Percentiles rank a stretch among this genome's conserved stretches.
These are phyloP conservation scores for Backusella sp. DNA, from an alignment of 192 early-diverging fungal species.

Conservation along the genomic window DNA sequence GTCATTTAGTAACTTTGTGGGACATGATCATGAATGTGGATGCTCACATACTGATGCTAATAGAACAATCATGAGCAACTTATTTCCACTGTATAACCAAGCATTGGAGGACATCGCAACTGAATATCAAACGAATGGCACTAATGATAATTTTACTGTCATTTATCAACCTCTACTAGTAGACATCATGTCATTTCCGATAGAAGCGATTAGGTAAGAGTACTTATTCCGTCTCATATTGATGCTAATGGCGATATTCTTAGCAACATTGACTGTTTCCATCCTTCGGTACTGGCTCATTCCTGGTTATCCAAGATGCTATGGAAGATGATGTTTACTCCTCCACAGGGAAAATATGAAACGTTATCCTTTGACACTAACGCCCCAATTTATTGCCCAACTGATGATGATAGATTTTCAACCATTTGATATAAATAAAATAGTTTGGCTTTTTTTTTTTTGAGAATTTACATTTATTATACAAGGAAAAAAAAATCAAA, in stretches of 20 bases:
- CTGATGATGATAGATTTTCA: conserved; percentile 14
- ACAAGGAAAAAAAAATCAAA: background rate
- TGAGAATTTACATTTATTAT: background rate
- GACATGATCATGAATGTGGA: conserved; percentile 34
- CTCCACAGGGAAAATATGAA: background rate
- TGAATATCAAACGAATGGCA: conserved; percentile 23
- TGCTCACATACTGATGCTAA: conserved; percentile 34
- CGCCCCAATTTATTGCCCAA: conserved; percentile 24
- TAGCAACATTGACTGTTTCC: conserved; percentile 60
- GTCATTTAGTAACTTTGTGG: conserved; percentile 28
- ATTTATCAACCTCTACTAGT: conserved; percentile 44
- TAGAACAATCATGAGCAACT: conserved; percentile 42
- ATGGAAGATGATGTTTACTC: conserved; percentile 17
- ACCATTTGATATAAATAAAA: background rate
- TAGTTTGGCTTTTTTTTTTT: background rate
- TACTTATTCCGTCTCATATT: background rate
- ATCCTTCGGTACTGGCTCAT: conserved; percentile 43
- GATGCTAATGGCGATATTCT: background rate
- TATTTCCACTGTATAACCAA: conserved; percentile 43
- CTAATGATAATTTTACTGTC: conserved; percentile 41
- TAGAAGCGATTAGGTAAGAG: conserved; percentile 37
- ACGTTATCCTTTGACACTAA: conserved; percentile 9
- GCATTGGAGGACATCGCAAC: conserved; percentile 36
- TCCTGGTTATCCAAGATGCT: conserved; percentile 31
- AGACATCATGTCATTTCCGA: conserved; percentile 38